These are phyloP conservation scores for Lithocarpus polystachyus DNA, from an alignment of 306 rosid species.

Conservation along the genomic window DNA sequence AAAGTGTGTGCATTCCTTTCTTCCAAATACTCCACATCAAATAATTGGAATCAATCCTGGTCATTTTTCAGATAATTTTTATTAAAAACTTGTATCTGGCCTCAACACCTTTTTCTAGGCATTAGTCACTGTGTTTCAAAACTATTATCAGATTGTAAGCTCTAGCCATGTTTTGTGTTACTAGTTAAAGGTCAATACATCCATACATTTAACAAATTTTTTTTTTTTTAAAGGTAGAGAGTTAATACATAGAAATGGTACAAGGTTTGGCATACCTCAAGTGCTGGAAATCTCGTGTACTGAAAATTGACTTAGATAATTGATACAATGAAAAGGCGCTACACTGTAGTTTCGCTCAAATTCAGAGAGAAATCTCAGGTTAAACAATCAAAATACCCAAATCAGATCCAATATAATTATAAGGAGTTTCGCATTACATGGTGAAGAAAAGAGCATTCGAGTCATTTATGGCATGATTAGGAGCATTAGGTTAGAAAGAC, in stretches of 20 bases:
- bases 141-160: not conserved
- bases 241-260: no score
- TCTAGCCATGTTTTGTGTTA: not conserved
- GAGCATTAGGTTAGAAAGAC: not conserved
- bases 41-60: not conserved
- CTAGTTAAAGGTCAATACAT: not conserved
- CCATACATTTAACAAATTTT: not conserved
- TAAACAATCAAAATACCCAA: not conserved
- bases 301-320: not conserved
- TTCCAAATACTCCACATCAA: no score
- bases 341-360: not conserved
- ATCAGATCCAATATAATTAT: not conserved
- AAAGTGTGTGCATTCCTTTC: no score
- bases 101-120: not conserved
- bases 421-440: not conserved
- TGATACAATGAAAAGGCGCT: not conserved
- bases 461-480: not conserved
- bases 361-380: not conserved
- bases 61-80: not conserved
- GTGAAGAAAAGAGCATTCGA: not conserved
- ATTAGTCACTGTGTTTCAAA: not conserved
- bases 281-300: not conserved
- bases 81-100: constrained; percentile 1
- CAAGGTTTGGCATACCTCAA: not conserved
- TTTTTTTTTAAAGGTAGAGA: no score